A percentile compares a stretch with the other conserved stretches of the same genome.
These are phyloP conservation scores for Coniochaeta ligniaria DNA, from an alignment of 2,329 filamentous ascomycete genomes.

Conservation along the genomic window DNA sequence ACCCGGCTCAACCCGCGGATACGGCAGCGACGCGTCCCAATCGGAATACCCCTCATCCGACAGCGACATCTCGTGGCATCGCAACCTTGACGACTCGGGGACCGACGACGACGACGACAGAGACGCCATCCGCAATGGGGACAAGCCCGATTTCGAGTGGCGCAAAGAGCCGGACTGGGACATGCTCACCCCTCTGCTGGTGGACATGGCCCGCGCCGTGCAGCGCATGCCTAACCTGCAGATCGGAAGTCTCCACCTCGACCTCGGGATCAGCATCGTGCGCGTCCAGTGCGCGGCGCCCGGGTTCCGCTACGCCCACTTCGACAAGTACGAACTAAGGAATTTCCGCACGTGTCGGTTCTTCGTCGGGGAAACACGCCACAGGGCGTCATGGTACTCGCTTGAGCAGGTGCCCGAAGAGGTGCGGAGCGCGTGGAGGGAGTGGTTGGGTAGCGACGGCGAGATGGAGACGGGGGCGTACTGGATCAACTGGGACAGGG, in stretches of 20 bases:
- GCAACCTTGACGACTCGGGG: not conserved
- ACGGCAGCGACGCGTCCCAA: not conserved
- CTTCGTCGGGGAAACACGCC: not conserved
- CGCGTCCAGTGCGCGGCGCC: not conserved
- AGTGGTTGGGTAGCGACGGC: not conserved
- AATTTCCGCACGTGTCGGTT: not conserved
- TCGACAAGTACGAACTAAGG: not conserved
- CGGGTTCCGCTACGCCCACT: not conserved
- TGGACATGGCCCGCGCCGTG: not conserved
- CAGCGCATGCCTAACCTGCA: not conserved
- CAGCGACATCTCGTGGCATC: constrained; percentile 1
- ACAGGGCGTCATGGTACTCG: not conserved
- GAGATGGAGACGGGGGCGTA: not conserved
- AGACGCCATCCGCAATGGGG: not conserved
- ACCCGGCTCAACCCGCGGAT: not conserved
- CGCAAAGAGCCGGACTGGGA: not conserved
- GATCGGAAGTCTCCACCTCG: not conserved
- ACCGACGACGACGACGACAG: not conserved
- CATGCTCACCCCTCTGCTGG: not conserved
- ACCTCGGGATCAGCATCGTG: not conserved
- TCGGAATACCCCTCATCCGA: not conserved
- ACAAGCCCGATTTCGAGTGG: not conserved
- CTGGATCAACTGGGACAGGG: not conserved
- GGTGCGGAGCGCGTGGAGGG: not conserved
- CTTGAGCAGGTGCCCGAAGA: not conserved